Base-by-base conservation (phyloP, 2,329 filamentous ascomycete species). In the Trichoderma sp. region DNA sequence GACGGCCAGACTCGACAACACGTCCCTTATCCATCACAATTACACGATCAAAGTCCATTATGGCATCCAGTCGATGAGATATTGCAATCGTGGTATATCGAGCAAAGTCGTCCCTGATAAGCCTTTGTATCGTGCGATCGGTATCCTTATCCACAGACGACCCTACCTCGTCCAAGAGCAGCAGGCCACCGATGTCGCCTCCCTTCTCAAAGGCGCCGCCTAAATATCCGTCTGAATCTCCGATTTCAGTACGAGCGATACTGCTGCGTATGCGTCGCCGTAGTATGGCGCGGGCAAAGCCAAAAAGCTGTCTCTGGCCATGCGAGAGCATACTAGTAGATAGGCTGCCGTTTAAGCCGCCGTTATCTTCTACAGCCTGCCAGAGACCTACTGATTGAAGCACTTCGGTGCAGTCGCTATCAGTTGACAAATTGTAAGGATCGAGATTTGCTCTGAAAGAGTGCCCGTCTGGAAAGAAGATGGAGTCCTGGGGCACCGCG, bases 261-360 rank as follows among this genome's bases (percentile, higher is more conserved):
- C 14, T 46, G 30, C 61, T 56, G 21, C 66, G 66, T 34, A 68
- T 49, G 2, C 66, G 58, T 30, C 59, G 66, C 2, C 84, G 78
- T 8, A 91, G 76, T 21, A 90, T 81, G 0, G 87, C 89, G 0
- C 88, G 78, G 0, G 86, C 88, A 1, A 91, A 81, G 71, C 84
- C 88, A 72, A 91, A 89, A 0, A 91, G 81, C 73, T 91, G 89
- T 55, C 83, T 84, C 75, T 91, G 89, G 0, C 89, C 89, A 39
- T 85, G 83, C 5, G 83, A 85, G 6, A 89, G 79, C 61, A 81
- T 79, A 7, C 85, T 80, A 2, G 82, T 77, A n/a, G 81, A 79
- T 71, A 90, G 81, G 2, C 69, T 72, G 0, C 75, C 74, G 3
- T 73, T 70, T 0, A 83, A 70, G 0, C 81, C 80, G 3, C 80